These are phyloP conservation scores for Fusarium dimerum DNA, from an alignment of 2,329 filamentous ascomycete species.

Conservation along the genomic window DNA sequence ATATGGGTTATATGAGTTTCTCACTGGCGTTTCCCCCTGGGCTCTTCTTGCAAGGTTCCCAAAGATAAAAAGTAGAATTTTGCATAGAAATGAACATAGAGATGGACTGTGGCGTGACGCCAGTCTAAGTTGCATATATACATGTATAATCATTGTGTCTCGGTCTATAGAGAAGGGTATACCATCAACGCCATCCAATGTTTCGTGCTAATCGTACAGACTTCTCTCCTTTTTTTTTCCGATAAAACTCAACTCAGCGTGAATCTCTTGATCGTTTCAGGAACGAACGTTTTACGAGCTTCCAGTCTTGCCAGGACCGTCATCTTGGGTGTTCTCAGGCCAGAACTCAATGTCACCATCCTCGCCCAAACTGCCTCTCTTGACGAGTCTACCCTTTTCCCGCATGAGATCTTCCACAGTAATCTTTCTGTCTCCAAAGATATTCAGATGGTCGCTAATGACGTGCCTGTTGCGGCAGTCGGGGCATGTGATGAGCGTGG, in stretches of 20 bases:
- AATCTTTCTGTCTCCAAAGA: slow-evolving; percentile 70
- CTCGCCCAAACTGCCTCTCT: slow-evolving; percentile 68
- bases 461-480: slow-evolving; percentile 84
- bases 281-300: slow-evolving; percentile 3
- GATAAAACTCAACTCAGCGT: not conserved
- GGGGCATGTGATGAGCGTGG: slow-evolving; percentile 86
- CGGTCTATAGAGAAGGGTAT: slow-evolving; percentile 20
- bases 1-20: not conserved
- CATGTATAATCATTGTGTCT: not conserved
- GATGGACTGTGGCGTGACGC: not conserved
- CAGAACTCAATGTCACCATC: slow-evolving; percentile 93
- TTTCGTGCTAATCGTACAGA: slow-evolving; percentile 21
- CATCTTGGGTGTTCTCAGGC: slow-evolving; percentile 61
- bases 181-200: slow-evolving; percentile 23
- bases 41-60: not conserved
- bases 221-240: not conserved
- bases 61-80: slow-evolving; percentile 7
- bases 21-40: not conserved
- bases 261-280: too few species aligned
- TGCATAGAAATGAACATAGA: slow-evolving; percentile 14
- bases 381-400: slow-evolving; percentile 73
- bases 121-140: not conserved
- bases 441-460: slow-evolving; percentile 83
- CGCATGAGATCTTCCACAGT: slow-evolving; percentile 78
- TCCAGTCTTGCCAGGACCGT: slow-evolving; percentile 15